Evolutionary conservation across 768 basidiomycete species (phyloP).

Genomic region (Collybia sp.): DNA sequence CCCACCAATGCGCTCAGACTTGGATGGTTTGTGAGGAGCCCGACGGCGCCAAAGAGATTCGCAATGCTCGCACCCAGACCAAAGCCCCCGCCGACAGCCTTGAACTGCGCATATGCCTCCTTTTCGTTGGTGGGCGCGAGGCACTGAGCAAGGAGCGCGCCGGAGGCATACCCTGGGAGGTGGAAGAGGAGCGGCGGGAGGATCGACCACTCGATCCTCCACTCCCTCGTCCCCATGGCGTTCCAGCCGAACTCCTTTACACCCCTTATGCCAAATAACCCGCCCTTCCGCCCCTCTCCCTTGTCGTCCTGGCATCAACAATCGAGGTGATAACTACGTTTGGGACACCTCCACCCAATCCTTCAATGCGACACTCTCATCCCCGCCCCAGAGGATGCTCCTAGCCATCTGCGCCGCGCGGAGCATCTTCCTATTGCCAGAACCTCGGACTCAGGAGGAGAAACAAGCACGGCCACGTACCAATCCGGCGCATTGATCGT

Average conservation of each 20-base stretch:
- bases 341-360: slow-evolving; percentile 54
- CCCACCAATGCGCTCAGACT: slow-evolving; percentile 7
- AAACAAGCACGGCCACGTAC: slow-evolving; percentile 29
- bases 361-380: slow-evolving; percentile 38
- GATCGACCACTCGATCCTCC: too few species aligned
- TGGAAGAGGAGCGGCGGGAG: slow-evolving; percentile 44
- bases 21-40: slow-evolving; percentile 14
- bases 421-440: slow-evolving; percentile 48
- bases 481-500: slow-evolving; percentile 69
- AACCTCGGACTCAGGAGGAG: slow-evolving; percentile 1
- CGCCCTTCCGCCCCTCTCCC: too few species aligned
- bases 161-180: slow-evolving; percentile 54
- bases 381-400: slow-evolving; percentile 50
- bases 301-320: too few species aligned
- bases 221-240: too few species aligned
- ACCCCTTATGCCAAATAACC: too few species aligned
- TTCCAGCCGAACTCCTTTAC: too few species aligned
- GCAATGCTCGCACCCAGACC: slow-evolving; percentile 24
- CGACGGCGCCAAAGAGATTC: slow-evolving; percentile 2
- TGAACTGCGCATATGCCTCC: slow-evolving; percentile 69
- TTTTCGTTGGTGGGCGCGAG: slow-evolving; percentile 49
- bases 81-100: slow-evolving; percentile 54
- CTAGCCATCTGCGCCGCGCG: slow-evolving; percentile 54
- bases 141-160: slow-evolving; percentile 33
- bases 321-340: slow-evolving; percentile 41